phyloP scores from a whole-genome alignment of 2,329 filamentous ascomycete species.

The Furcasterigmium sp. region DNA sequence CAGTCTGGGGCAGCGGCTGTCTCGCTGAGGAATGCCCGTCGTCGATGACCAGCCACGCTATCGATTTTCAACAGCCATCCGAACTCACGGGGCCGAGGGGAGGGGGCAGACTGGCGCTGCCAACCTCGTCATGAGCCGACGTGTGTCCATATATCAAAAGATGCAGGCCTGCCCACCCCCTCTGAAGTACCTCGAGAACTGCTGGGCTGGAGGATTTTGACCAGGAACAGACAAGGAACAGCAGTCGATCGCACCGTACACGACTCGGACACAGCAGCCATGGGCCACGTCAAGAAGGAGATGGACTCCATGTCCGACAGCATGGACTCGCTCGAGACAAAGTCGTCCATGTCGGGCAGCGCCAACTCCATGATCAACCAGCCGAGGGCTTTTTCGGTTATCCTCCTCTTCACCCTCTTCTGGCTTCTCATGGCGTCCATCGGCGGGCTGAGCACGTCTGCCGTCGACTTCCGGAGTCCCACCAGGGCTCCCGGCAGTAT shows the following conservation, averaged over 20 bases:
- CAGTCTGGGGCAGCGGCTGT: not conserved
- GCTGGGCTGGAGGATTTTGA: too few relatives aligned
- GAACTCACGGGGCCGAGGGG: too few relatives aligned
- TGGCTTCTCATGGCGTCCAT: conserved; percentile 9
- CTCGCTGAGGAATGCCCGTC: not conserved
- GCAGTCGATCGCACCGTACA: too few relatives aligned
- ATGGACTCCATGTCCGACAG: conserved; percentile 4
- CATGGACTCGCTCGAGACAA: conserved; percentile 11
- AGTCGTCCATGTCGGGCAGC: conserved; percentile 12
- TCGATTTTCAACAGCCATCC: conserved; percentile 1
- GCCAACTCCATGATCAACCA: conserved; percentile 10
- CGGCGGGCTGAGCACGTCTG: conserved; percentile 9
- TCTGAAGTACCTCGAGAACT: not conserved
- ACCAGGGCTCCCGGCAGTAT: conserved; percentile 7
- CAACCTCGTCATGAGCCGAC: too few relatives aligned
- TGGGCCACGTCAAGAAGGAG: not conserved
- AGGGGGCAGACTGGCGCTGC: too few relatives aligned
- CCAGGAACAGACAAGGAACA: too few relatives aligned
- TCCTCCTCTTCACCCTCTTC: conserved; percentile 7
- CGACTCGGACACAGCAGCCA: not conserved
- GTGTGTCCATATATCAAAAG: not conserved
- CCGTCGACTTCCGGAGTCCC: conserved; percentile 10
- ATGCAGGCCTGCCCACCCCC: not conserved
- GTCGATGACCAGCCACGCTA: not conserved
- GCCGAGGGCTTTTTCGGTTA: conserved; percentile 9